These are phyloP conservation scores for Bodo saltans DNA, from an alignment of 78 protist genomes.

Conservation along the genomic window DNA sequence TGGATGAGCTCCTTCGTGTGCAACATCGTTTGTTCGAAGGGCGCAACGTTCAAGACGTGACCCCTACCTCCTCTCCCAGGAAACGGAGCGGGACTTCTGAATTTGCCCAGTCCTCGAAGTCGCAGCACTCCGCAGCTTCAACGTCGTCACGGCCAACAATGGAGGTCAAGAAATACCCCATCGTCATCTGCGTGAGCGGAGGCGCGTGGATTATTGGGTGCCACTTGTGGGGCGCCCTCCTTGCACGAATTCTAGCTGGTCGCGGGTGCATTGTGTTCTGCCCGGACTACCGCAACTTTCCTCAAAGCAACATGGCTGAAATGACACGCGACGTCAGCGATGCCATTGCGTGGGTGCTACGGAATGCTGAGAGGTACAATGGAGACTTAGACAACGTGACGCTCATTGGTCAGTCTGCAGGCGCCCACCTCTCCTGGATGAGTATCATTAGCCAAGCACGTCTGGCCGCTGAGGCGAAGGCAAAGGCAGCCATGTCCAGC, in stretches of 20 bases:
- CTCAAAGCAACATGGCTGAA: slow-evolving; percentile 32
- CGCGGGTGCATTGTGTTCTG: slow-evolving; percentile 26
- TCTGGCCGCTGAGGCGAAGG: no score
- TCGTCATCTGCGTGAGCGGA: slow-evolving; percentile 46
- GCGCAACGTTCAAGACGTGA: background rate
- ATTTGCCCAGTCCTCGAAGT: background rate
- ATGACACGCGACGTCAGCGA: slow-evolving; percentile 40
- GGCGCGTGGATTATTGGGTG: slow-evolving; percentile 75
- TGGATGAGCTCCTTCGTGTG: background rate
- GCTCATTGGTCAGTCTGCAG: slow-evolving; percentile 17
- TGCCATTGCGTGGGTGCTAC: slow-evolving; percentile 41
- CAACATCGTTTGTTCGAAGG: background rate
- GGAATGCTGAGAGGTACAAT: slow-evolving; percentile 11
- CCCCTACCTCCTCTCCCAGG: background rate
- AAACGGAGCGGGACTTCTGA: background rate
- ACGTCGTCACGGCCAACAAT: background rate
- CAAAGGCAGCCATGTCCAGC: no score
- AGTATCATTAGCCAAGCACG: no score
- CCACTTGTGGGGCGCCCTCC: slow-evolving; percentile 50
- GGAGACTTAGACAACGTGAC: slow-evolving; percentile 42
- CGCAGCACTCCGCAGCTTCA: background rate
- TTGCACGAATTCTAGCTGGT: slow-evolving; percentile 11
- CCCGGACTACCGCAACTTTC: slow-evolving; percentile 65
- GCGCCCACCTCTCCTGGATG: background rate
- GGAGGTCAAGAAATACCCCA: slow-evolving; percentile 1